Conservation (phyloP, 2,329 filamentous ascomycete species). For the Chaetothyriales sp. region DNA sequence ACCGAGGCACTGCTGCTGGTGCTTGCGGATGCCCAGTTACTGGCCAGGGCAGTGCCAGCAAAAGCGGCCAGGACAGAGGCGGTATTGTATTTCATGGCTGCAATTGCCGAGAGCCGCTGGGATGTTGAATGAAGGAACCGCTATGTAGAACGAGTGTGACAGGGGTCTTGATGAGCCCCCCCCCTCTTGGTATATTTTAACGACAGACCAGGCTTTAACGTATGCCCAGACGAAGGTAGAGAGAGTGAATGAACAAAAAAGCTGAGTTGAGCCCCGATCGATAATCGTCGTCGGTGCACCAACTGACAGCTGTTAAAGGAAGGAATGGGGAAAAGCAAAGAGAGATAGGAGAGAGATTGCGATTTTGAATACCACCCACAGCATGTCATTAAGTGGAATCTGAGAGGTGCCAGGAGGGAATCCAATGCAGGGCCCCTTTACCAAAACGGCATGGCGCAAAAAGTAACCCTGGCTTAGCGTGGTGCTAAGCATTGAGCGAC, state of each 20-base stretch:
- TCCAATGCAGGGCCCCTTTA: neutral
- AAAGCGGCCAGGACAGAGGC: neutral
- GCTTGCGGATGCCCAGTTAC: neutral
- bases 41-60: neutral
- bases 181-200: neutral
- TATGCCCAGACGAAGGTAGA: neutral
- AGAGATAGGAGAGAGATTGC: neutral
- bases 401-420: neutral
- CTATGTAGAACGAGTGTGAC: neutral
- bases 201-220: constrained; percentile 1
- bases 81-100: neutral
- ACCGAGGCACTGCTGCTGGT: neutral
- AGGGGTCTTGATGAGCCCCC: neutral
- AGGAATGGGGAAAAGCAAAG: neutral
- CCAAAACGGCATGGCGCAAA: neutral
- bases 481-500: neutral
- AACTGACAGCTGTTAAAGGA: neutral
- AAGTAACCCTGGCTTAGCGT: neutral
- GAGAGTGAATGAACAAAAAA: neutral
- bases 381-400: neutral
- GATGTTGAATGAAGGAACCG: neutral
- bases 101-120: neutral
- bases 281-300: neutral
- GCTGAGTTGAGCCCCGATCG: neutral
- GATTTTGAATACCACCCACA: neutral